Conservation (phyloP, 192 early-diverging fungal species). For the Rhizoclosmatium globosum region DNA sequence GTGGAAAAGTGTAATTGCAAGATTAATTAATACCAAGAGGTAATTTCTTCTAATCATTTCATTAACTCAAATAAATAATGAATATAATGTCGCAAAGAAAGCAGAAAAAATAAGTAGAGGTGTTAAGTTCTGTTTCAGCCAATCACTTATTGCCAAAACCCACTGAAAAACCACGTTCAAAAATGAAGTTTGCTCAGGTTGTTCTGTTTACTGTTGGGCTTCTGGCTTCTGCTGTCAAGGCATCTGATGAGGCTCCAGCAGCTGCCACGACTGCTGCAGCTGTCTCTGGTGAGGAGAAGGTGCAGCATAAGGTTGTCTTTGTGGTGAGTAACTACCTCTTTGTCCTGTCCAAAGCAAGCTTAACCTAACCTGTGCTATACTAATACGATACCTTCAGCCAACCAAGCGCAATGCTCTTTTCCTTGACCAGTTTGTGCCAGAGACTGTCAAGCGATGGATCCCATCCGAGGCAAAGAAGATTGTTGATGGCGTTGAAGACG, state of each 20-base stretch:
- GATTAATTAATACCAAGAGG: too few species aligned
- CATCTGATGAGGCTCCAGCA: background rate
- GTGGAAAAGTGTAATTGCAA: too few species aligned
- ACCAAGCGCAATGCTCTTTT: slow-evolving; percentile 70
- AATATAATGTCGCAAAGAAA: too few species aligned
- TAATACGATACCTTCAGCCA: slow-evolving; percentile 50
- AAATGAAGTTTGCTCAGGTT: slow-evolving; percentile 1
- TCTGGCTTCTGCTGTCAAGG: slow-evolving; percentile 2
- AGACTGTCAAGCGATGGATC: slow-evolving; percentile 72
- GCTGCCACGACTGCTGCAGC: slow-evolving; percentile 5
- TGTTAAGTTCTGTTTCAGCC: too few species aligned
- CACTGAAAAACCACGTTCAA: too few species aligned
- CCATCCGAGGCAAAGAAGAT: slow-evolving; percentile 74
- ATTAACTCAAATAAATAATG: too few species aligned
- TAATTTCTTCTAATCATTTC: too few species aligned
- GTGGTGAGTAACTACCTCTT: background rate
- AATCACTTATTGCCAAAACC: too few species aligned
- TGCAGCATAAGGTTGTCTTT: slow-evolving; percentile 9
- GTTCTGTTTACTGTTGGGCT: background rate
- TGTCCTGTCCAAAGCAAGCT: background rate
- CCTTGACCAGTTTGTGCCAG: slow-evolving; percentile 75
- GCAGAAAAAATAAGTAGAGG: too few species aligned
- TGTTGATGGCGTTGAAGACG: slow-evolving; percentile 75
- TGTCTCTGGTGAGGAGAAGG: background rate
- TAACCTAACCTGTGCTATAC: background rate